Conservation (phyloP, 371 early-diverging fungal genomes). For the Mycotypha africana region DNA sequence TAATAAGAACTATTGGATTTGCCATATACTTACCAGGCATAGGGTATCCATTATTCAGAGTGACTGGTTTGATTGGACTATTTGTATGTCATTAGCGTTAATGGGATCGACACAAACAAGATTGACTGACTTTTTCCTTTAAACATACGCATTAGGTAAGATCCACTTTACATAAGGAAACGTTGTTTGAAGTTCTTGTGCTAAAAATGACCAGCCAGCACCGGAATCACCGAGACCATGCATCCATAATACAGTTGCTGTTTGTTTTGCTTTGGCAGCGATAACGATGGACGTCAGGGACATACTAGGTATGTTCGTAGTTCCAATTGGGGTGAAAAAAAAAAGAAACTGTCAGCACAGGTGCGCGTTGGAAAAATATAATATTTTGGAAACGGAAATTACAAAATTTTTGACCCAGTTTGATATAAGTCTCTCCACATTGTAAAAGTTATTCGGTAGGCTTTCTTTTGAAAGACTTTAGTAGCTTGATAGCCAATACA, state of each 20-base stretch:
- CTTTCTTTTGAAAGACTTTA: no score
- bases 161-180: slow-evolving; percentile 80
- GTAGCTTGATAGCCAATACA: no score
- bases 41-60: slow-evolving; percentile 75
- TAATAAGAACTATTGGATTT: neutral
- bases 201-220: slow-evolving; percentile 68
- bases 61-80: slow-evolving; percentile 72
- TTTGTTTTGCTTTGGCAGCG: slow-evolving; percentile 47
- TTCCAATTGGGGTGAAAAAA: no score
- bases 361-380: no score
- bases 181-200: slow-evolving; percentile 45
- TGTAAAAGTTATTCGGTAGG: no score
- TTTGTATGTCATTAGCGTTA: no score
- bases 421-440: no score
- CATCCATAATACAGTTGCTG: slow-evolving; percentile 74
- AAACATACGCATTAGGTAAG: slow-evolving; percentile 74
- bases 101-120: neutral
- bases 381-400: no score
- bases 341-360: no score
- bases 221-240: slow-evolving; percentile 77
- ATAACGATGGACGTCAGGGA: slow-evolving; percentile 12
- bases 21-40: slow-evolving; percentile 73
- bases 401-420: no score
- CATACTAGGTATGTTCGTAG: no score
- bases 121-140: no score